phyloP scores from a whole-genome alignment of 2,329 filamentous ascomycete genomes.

The Cadophora sp. region DNA sequence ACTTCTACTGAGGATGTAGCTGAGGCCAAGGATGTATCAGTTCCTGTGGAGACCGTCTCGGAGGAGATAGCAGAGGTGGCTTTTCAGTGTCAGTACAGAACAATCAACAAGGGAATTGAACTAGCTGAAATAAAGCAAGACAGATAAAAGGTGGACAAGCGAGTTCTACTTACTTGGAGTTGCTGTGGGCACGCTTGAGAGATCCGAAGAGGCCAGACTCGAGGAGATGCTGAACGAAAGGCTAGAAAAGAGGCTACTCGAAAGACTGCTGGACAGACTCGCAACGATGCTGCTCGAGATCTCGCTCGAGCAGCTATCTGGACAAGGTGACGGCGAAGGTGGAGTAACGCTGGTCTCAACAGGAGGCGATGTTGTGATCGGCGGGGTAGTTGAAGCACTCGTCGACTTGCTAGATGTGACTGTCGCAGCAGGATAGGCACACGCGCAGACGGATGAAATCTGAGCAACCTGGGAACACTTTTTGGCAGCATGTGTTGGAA shows the following conservation, averaged over 20 bases:
- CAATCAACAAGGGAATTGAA: not conserved
- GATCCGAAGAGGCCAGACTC: conserved; percentile 1
- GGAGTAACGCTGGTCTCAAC: not conserved
- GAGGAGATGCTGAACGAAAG: conserved; percentile 14
- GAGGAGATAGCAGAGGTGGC: not conserved
- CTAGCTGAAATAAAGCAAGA: not conserved
- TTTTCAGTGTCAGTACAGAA: not conserved
- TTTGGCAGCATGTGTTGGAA: conserved; percentile 24
- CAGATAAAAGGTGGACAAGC: not conserved
- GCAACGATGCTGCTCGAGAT: conserved; percentile 16
- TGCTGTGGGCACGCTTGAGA: not conserved
- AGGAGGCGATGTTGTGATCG: not conserved
- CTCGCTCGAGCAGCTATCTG: conserved; percentile 14
- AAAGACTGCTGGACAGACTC: conserved; percentile 20
- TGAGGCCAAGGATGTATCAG: not conserved
- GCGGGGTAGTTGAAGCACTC: not conserved
- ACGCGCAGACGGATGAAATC: conserved; percentile 32
- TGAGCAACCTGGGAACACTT: conserved; percentile 22
- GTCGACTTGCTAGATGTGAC: not conserved
- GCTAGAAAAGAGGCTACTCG: conserved; percentile 13
- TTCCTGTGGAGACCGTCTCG: not conserved
- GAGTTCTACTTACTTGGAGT: not conserved
- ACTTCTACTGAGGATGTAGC: not conserved
- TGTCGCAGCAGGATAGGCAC: conserved; percentile 26
- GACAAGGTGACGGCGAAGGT: conserved; percentile 13